Evolutionary conservation across 176 grass and related monocot genomes (phyloP), one percentile per base, ranked within the genome.

Genomic region (Rhynchospora tenuis): DNA sequence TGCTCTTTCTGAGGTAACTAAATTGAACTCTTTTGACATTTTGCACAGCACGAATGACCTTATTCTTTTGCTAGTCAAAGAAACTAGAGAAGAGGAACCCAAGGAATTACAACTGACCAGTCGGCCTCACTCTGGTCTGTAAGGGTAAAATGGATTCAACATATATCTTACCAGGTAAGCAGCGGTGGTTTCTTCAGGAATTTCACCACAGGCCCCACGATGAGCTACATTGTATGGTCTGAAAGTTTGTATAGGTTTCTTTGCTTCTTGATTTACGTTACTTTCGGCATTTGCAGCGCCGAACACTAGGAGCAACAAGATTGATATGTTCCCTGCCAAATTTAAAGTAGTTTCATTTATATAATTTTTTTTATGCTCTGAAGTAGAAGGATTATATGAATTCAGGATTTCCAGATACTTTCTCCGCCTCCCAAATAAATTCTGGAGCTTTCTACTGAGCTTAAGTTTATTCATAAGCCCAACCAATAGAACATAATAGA

Each of bases 171-270:
- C 91, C 84, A 86, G 66, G 81, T 93, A 90, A 17, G 91, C 91
- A 0, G 80, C 84, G 0, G 60, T 20, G 6, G 91, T 93, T 59
- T 93, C 91, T 73, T 93, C 91, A 0, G 91, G 91, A 24, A 93
- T 42, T 82, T 90, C 91, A 1, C 91, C 91, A 84, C 84, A 84
- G 20, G 88, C 89, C 11, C 88, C 91, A 48, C 91, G 82, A 70
- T 90, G 91, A 84, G 91, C 91, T 59, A 93, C 84, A 71, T 93
- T 90, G 80, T 84, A 90, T 23, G 88, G 91, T 43, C 91, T 85
- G 77, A 81, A 93, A 45, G 80, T 90, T 81, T 90, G 91, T 28
- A 90, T 48, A 50, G 81, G 84, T 67, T 86, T 87, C 87, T 89
- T 89, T 27, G 64, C 31, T 19, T 72, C 87, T 13, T 64, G 78